Evolutionary conservation across 2,329 filamentous ascomycete genomes (phyloP).

Genomic region (Pseudocercospora crystallina): DNA sequence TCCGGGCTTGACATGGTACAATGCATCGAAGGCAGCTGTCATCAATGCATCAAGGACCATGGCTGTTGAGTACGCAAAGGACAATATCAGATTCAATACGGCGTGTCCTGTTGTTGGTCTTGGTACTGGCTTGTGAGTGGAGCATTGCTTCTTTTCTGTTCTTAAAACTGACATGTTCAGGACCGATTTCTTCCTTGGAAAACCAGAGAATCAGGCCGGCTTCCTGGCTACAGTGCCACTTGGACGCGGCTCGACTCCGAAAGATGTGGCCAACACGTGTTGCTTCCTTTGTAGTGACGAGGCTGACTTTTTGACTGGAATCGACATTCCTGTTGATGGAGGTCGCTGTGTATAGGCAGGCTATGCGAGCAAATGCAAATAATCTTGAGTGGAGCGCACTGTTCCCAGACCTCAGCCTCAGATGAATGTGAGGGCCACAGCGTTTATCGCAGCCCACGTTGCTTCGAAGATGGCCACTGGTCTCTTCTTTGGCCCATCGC

Average conservation of each 20-base stretch:
- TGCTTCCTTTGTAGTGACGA: conserved; percentile 71
- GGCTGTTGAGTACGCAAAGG: conserved; percentile 70
- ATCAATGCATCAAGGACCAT: conserved; percentile 62
- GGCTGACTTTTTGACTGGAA: conserved; percentile 68
- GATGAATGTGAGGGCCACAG: no score
- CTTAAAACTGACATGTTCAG: conserved; percentile 16
- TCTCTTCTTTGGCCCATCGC: no score
- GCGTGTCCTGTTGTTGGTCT: conserved; percentile 53
- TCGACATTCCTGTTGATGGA: conserved; percentile 67
- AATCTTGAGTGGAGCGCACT: no score
- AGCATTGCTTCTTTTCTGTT: conserved; percentile 45
- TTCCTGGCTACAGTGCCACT: conserved; percentile 58
- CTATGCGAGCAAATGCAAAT: no score
- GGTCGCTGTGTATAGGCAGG: conserved; percentile 44
- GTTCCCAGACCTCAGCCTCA: no score
- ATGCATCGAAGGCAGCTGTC: conserved; percentile 66
- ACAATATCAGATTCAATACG: conserved; percentile 71
- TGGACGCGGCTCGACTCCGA: conserved; percentile 56
- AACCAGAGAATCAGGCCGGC: conserved; percentile 58
- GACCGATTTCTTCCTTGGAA: conserved; percentile 54
- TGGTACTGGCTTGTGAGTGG: conserved; percentile 34
- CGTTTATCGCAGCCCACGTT: no score
- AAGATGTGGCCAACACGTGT: conserved; percentile 69
- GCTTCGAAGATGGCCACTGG: no score
- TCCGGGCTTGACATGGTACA: conserved; percentile 68